Percentiles rank a stretch among this genome's conserved stretches.
Evolutionary conservation across 2,329 filamentous ascomycete genomes (phyloP).

Genomic region (Exophiala oligosperma): DNA sequence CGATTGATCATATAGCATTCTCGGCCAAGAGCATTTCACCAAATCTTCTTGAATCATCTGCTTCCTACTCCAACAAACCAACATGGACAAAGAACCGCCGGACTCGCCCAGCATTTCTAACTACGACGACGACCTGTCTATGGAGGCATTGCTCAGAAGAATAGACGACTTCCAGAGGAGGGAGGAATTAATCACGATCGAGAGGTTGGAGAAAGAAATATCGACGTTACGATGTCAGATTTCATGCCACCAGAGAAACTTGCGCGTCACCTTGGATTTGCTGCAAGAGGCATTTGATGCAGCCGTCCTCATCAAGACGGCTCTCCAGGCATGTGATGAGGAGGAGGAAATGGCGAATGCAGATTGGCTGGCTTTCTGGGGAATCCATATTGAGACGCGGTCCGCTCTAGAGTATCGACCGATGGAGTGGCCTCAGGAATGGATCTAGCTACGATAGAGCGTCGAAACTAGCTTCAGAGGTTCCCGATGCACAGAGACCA

Average conservation of each 20-base stretch:
- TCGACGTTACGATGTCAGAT: slow-evolving; percentile 3
- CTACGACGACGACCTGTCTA: neutral
- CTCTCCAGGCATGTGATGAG: slow-evolving; percentile 4
- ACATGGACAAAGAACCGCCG: neutral
- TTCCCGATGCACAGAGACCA: too few species aligned
- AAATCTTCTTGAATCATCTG: neutral
- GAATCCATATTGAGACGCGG: slow-evolving; percentile 5
- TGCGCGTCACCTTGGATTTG: slow-evolving; percentile 5
- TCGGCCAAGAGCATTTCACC: neutral
- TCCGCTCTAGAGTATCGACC: slow-evolving; percentile 7
- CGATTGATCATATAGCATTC: neutral
- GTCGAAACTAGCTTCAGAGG: neutral
- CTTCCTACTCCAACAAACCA: neutral
- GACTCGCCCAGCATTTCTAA: neutral
- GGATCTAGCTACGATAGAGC: neutral
- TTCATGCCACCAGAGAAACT: slow-evolving; percentile 2
- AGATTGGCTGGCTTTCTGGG: slow-evolving; percentile 6
- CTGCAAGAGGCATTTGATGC: slow-evolving; percentile 8
- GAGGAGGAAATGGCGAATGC: slow-evolving; percentile 6
- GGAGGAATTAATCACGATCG: slow-evolving; percentile 1
- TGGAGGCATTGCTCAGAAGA: neutral
- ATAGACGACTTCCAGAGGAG: neutral
- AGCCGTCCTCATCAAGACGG: slow-evolving; percentile 8
- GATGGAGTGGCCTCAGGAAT: slow-evolving; percentile 6
- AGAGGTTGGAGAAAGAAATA: slow-evolving; percentile 4